phyloP scores from a whole-genome alignment of 768 basidiomycete species.

The Hygrophorus pudorinus region DNA sequence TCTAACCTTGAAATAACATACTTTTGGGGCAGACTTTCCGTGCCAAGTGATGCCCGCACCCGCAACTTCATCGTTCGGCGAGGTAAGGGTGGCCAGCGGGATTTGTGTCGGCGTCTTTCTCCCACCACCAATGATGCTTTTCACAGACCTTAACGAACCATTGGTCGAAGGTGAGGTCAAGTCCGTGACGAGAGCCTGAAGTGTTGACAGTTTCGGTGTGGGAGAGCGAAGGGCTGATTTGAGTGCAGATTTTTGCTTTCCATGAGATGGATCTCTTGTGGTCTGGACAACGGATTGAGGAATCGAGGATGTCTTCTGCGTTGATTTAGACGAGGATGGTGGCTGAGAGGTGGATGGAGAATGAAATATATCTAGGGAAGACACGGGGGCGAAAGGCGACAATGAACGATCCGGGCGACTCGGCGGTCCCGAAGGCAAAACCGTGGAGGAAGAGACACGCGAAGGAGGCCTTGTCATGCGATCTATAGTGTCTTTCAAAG shows the following conservation, averaged over 20 bases:
- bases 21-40: constrained; percentile 14
- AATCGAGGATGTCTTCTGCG: not conserved
- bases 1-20: constrained; percentile 1
- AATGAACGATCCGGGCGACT: not conserved
- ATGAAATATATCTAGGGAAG: not conserved
- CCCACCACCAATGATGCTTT: constrained; percentile 10
- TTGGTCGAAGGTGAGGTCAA: constrained; percentile 10
- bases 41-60: constrained; percentile 5
- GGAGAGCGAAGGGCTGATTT: constrained; percentile 32
- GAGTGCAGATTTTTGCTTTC: constrained; percentile 25
- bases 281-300: constrained; percentile 11
- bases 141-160: constrained; percentile 20
- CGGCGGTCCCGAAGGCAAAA: not conserved
- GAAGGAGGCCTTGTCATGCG: constrained; percentile 57
- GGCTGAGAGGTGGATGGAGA: constrained; percentile 10
- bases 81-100: no score
- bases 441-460: not conserved
- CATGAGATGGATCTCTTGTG: constrained; percentile 19
- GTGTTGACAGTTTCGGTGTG: constrained; percentile 18
- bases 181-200: constrained; percentile 1
- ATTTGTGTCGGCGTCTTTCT: constrained; percentile 4
- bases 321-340: not conserved
- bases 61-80: no score
- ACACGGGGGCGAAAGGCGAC: not conserved
- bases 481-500: constrained; percentile 61